phyloP scores from a whole-genome alignment of 1,284 basidiomycete genomes.

The Heterobasidion irregulare region DNA sequence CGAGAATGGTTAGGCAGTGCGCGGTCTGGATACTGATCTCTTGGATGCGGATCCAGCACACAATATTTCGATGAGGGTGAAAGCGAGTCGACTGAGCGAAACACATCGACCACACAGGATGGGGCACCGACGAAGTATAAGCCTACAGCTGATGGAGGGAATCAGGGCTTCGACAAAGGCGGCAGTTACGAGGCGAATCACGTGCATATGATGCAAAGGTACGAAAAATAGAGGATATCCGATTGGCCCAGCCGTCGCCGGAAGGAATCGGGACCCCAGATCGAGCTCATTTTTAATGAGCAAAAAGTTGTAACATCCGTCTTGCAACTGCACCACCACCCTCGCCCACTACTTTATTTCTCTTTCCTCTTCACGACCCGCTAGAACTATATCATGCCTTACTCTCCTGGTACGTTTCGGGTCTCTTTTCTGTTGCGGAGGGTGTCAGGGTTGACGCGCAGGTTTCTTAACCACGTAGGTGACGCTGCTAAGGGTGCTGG shows the following conservation, averaged over 20 bases:
- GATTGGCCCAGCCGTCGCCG: background rate
- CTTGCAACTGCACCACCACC: slow-evolving; percentile 1
- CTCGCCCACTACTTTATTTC: slow-evolving; percentile 11
- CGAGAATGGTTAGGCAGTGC: too few species aligned
- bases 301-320: background rate
- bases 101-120: too few species aligned
- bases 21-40: too few species aligned
- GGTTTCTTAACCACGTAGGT: slow-evolving; percentile 39
- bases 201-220: background rate
- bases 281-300: background rate
- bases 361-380: slow-evolving; percentile 12
- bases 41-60: too few species aligned
- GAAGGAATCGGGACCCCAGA: slow-evolving; percentile 1
- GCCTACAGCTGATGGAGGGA: too few species aligned
- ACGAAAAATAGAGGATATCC: background rate
- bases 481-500: slow-evolving; percentile 83
- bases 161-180: too few species aligned
- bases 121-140: too few species aligned
- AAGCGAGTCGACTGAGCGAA: too few species aligned
- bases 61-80: too few species aligned
- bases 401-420: slow-evolving; percentile 19
- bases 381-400: slow-evolving; percentile 26
- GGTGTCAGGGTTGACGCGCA: background rate
- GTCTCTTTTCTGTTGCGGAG: background rate
- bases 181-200: background rate